Conservation (phyloP, 108 stramenopile species). For the Nitzschia sp. region DNA sequence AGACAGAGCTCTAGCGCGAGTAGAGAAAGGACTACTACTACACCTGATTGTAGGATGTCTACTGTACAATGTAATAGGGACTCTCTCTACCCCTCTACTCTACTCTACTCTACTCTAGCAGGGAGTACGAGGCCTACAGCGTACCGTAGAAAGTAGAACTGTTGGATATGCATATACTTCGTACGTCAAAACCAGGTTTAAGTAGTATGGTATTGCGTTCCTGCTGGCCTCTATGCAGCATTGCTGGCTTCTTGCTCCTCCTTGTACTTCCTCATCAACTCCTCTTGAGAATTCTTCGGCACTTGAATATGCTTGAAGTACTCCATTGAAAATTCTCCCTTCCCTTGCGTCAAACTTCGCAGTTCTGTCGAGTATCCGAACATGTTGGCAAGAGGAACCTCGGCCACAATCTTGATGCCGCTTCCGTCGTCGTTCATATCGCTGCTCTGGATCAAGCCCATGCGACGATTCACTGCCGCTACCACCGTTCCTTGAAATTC, state of each 20-base stretch:
- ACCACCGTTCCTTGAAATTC: conserved; percentile 98
- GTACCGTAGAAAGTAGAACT: too few relatives aligned
- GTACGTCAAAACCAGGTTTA: too few relatives aligned
- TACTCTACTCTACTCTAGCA: too few relatives aligned
- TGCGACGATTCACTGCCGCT: conserved; percentile 91
- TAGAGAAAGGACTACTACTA: too few relatives aligned
- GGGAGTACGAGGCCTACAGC: too few relatives aligned
- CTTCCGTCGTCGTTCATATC: conserved; percentile 94
- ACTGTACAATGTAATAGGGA: too few relatives aligned
- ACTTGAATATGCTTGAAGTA: conserved; percentile 92
- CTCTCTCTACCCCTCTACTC: too few relatives aligned
- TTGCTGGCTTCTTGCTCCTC: conserved; percentile 57
- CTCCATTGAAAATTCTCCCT: conserved; percentile 99
- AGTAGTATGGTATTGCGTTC: too few relatives aligned
- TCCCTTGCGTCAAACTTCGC: conserved; percentile 95
- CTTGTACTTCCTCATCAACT: conserved; percentile 87
- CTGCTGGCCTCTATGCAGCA: conserved; percentile 30
- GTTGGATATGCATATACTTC: too few relatives aligned
- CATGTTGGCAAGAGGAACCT: conserved; percentile 94
- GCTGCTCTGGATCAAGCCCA: conserved; percentile 91
- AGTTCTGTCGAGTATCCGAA: conserved; percentile 97
- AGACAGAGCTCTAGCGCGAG: too few relatives aligned
- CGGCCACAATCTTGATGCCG: conserved; percentile 82
- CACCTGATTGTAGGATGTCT: too few relatives aligned
- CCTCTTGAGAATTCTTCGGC: conserved; percentile 80